Evolutionary conservation across 1,139 yeast genomes (phyloP), one percentile per base, ranked within the genome.

Genomic region (Candida neerlandica): DNA sequence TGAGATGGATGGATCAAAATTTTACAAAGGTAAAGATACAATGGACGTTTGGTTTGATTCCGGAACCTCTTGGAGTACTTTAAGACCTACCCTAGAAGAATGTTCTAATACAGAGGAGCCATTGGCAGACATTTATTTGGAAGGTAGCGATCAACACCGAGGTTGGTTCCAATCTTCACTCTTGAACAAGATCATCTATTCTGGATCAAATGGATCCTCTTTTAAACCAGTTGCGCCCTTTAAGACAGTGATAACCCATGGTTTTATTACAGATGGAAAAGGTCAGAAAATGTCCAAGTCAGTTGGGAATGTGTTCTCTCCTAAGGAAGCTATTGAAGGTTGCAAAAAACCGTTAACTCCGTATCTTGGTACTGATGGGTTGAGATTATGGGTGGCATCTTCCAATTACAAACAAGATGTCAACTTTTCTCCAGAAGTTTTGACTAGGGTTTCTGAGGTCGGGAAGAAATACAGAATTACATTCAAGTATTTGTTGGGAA

Each of bases 31-130:
- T 0, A 80, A 75, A 46, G 99, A 95, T 59, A 94, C 99, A 0
- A 88, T 94, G 92, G 99, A 94, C 67, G 99, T 94, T 9, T 94
- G 99, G 99, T 92, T 94, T 71, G 99, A 94, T 65, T 89, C 96
- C 38, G 99, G 99, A 0, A 84, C 96, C 1, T 86, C 96, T 33
- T 94, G 99, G 99, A 81, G 85, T 5, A 81, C 83, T 41, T 72
- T 90, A 30, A 73, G 69, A 33, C 35, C 50, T 3, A 15, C 23
- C 1, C 32, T 54, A n/a, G 35, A 44, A 11, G 50, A 49, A 15
- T 51, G 55, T 37, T 64, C 73, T 21, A 74, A 75, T 54, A 60
- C 77, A 46, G 55, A 57, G 10, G 42, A 40, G 35, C 71, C 76
- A 12, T 65, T 86, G 6, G 89, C 96, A 0, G 96, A 92, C 63